A percentile compares a stretch with the other conserved stretches of the same genome.
phyloP scores from a whole-genome alignment of 2,329 filamentous ascomycete species.

The Xylaria sp. region DNA sequence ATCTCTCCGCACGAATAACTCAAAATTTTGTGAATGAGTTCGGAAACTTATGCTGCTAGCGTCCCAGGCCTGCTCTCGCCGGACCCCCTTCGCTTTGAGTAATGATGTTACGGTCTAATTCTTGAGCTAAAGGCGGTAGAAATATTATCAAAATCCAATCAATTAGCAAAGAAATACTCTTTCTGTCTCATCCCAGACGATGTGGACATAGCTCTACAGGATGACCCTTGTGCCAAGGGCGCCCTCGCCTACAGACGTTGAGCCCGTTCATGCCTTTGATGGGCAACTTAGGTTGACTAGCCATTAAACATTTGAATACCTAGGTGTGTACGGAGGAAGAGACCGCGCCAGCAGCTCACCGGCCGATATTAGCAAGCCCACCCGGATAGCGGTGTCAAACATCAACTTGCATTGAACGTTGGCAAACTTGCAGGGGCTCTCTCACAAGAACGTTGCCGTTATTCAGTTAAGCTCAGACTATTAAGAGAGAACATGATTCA shows the following conservation, averaged over 20 bases:
- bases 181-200: not conserved
- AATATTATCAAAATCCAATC: not conserved
- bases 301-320: not conserved
- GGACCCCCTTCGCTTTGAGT: not conserved
- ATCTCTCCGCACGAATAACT: not conserved
- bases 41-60: not conserved
- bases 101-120: not conserved
- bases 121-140: not conserved
- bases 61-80: not conserved
- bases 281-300: not conserved
- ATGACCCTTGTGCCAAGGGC: not conserved
- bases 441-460: not conserved
- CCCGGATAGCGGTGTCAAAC: constrained; percentile 1
- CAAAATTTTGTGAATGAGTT: not conserved
- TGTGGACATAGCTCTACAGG: not conserved
- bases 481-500: not conserved
- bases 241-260: not conserved
- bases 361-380: not conserved
- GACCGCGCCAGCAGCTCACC: not conserved
- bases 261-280: not conserved
- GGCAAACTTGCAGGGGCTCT: not conserved
- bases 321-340: not conserved
- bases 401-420: not conserved
- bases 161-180: not conserved
- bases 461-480: not conserved